Evolutionary conservation across 208 protist species (phyloP).

Genomic region (Naegleria gruberi): DNA sequence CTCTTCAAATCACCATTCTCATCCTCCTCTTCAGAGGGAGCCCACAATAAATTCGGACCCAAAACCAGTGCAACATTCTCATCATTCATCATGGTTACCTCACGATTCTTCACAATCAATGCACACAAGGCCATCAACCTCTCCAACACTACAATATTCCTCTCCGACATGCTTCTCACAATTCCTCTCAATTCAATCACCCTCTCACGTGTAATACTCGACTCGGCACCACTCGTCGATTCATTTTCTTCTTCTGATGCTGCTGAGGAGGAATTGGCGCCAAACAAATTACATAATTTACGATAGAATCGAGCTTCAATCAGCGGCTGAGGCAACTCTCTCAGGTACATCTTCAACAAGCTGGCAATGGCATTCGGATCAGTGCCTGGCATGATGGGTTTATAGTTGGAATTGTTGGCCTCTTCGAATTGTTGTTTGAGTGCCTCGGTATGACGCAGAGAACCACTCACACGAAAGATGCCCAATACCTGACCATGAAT

Average conservation of each 20-base stretch:
- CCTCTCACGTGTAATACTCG: background rate
- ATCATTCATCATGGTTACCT: background rate
- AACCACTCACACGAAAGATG: background rate
- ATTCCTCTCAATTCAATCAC: constrained; percentile 5
- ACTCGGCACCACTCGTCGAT: background rate
- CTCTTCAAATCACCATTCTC: background rate
- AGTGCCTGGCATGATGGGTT: background rate
- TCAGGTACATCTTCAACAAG: background rate
- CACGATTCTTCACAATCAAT: background rate
- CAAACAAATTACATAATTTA: constrained; percentile 1
- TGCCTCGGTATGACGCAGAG: background rate
- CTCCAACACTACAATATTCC: background rate
- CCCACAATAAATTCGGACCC: background rate
- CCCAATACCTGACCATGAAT: background rate
- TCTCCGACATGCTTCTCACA: background rate
- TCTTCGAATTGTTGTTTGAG: background rate
- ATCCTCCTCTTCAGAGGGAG: background rate
- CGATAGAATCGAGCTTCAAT: background rate
- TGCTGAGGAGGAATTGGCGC: no score
- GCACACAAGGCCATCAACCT: background rate
- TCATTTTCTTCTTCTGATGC: background rate
- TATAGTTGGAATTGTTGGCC: background rate
- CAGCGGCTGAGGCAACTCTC: background rate
- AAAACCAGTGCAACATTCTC: background rate
- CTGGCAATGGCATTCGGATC: background rate